phyloP scores from a whole-genome alignment of 176 grass and related monocot species.

The Cenchrus purpureus region DNA sequence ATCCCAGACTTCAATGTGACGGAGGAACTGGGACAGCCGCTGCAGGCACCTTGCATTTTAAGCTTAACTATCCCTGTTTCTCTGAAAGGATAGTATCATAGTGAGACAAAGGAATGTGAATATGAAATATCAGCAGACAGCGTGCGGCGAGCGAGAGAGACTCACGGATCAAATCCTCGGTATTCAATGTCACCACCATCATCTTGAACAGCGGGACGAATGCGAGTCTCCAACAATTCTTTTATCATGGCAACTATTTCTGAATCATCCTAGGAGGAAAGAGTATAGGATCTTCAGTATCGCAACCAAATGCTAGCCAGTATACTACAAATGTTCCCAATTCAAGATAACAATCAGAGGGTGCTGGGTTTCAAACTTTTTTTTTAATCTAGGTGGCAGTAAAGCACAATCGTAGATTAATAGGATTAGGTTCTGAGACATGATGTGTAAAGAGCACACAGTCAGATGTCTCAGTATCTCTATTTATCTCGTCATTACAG shows the following conservation, averaged over 20 bases:
- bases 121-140: not conserved
- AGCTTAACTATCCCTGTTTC: constrained; percentile 88
- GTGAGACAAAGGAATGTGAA: constrained; percentile 14
- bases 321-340: constrained; percentile 16
- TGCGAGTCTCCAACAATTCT: constrained; percentile 92
- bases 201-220: constrained; percentile 97
- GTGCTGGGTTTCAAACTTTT: not conserved
- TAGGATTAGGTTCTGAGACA: not conserved
- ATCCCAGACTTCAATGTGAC: constrained; percentile 98
- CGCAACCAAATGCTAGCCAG: constrained; percentile 12
- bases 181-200: constrained; percentile 99
- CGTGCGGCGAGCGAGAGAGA: constrained; percentile 14
- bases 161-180: constrained; percentile 81
- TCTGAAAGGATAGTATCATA: constrained; percentile 51
- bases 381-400: not conserved
- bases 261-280: constrained; percentile 85
- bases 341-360: not conserved
- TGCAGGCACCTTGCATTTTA: constrained; percentile 98
- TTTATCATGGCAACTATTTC: constrained; percentile 99
- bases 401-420: constrained; percentile 6
- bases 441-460: not conserved
- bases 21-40: constrained; percentile 94
- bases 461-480: not conserved
- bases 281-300: constrained; percentile 18
- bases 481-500: not conserved